Evolutionary conservation across 441 rosid species (phyloP), one percentile per base, ranked within the genome.

Genomic region (Raphanus hybrid): DNA sequence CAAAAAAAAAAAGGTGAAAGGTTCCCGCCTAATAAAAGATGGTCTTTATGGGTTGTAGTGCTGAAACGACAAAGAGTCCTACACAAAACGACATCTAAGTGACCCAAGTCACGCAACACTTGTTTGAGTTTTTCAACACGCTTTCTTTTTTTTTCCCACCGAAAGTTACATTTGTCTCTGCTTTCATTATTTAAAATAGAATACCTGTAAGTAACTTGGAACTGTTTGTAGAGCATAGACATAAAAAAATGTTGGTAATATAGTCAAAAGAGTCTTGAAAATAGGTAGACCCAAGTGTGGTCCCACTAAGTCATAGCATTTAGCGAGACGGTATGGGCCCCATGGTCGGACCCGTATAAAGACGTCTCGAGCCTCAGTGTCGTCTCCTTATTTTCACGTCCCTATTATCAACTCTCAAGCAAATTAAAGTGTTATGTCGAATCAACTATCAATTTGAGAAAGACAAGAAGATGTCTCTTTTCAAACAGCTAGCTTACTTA

Each of bases 71-170:
- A 78, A 54, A 32, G 64, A n/a, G 35, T 67, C 26, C 14, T 3
- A 0, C 7, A 1, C 8, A 61, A 73, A 78, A 78, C 75, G 82
- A 69, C 62, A 68, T 29, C 1, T 26, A 68, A 52, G 3, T 78
- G 54, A 61, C 39, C 34, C 34, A 10, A 10, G 35, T 59, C 34
- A 60, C 74, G 11, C 35, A 54, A 68, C 16, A 41, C 52, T 62
- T 69, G 18, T 6, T 72, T 16, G 68, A 23, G 77, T 78, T 34
- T 72, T 73, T 54, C 78, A 78, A 73, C 78, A 32, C 80, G 76
- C 70, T 68, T 78, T 68, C 73, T 61, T 6, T 1, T 2, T 65
- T 43, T 37, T 2, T 20, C 6, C 70, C 70, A 73, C 73, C 73
- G 69, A 73, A 65, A 71, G 27, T 1, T 3, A 15, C 70, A 45